Evolutionary conservation across 192 early-diverging fungal species (phyloP), one percentile per base, ranked within the genome.

Genomic region (Coemansia furcata): DNA sequence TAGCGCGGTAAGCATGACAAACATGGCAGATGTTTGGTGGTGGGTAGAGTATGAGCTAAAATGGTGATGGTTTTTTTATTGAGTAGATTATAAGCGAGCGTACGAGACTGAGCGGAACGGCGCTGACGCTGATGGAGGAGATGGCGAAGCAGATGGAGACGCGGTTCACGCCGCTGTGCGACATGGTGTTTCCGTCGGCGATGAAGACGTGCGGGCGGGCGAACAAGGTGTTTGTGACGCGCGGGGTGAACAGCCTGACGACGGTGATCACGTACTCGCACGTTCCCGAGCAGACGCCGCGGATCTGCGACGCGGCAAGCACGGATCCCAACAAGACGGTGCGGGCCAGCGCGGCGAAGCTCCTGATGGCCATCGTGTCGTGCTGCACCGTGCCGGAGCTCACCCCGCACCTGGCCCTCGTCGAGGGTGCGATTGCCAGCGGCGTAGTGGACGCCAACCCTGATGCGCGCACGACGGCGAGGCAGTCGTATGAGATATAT

Each of bases 91-190:
- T 79, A 30, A 89, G 88, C 23, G 93, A 95, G 44, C 80, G 93
- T 52, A 91, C 91, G n/a, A 76, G 89, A 2, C 81, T 95, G 5
- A 89, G 90, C 14, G 87, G 87, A 40, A 82, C 91, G n/a, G 91
- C 86, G 21, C 76, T 86, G 52, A 77, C 76, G 55, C 76, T 93
- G 29, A 67, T 91, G 21, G 88, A 91, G 66, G 83, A 84, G 40
- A 63, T 93, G 52, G 80, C 89, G n/a, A 80, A 78, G 42, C 52
- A 70, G 17, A 83, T 91, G 71, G 84, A 87, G 43, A 82, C 83
- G 35, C 84, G 87, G 29, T 91, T 91, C 72, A 84, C 87, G 38
- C 60, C 73, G 6, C 67, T 91, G 6, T 60, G 76, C 17, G 93
- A 95, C 32, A 43, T 85, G 47, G 82, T 93, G 55, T 77, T 89